Evolutionary conservation across 768 basidiomycete genomes (phyloP).

Genomic region (Tubosaeta brunneosetosa): DNA sequence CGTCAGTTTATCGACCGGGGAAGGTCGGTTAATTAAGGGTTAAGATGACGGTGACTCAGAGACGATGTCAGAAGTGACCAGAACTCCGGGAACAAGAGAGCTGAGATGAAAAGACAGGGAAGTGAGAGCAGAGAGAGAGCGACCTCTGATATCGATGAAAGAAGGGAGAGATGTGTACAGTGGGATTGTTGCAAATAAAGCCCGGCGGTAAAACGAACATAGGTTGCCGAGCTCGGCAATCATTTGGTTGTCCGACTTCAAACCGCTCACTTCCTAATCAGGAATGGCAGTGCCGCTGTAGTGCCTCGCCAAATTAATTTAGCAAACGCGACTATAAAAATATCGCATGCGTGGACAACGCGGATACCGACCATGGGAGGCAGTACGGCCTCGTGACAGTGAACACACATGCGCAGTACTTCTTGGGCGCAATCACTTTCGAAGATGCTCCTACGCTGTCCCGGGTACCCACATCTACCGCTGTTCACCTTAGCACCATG

Average conservation of each 20-base stretch:
- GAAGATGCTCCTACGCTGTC: background rate
- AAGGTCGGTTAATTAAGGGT: conserved; percentile 38
- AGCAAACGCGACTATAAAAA: conserved; percentile 12
- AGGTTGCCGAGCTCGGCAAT: conserved; percentile 36
- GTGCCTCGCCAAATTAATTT: conserved; percentile 24
- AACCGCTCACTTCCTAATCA: conserved; percentile 29
- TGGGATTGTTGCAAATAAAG: conserved; percentile 39
- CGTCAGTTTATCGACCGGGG: conserved; percentile 40
- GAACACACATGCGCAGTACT: conserved; percentile 15
- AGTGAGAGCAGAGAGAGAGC: conserved; percentile 9
- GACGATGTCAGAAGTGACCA: conserved; percentile 6
- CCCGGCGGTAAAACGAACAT: conserved; percentile 35
- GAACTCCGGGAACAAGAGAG: background rate
- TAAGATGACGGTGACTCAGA: conserved; percentile 25
- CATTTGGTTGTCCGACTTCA: conserved; percentile 33
- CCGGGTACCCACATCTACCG: no score
- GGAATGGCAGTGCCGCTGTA: conserved; percentile 18
- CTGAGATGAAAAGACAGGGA: conserved; percentile 3
- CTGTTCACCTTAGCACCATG: no score
- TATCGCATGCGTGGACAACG: conserved; percentile 17
- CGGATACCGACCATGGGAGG: conserved; percentile 12
- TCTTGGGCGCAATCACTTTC: conserved; percentile 18
- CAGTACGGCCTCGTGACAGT: conserved; percentile 21
- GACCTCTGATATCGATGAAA: conserved; percentile 27
- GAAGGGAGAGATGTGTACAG: conserved; percentile 28